These are phyloP conservation scores for Scheffersomyces lignicola DNA, from an alignment of 1,139 yeast genomes.

Conservation along the genomic window DNA sequence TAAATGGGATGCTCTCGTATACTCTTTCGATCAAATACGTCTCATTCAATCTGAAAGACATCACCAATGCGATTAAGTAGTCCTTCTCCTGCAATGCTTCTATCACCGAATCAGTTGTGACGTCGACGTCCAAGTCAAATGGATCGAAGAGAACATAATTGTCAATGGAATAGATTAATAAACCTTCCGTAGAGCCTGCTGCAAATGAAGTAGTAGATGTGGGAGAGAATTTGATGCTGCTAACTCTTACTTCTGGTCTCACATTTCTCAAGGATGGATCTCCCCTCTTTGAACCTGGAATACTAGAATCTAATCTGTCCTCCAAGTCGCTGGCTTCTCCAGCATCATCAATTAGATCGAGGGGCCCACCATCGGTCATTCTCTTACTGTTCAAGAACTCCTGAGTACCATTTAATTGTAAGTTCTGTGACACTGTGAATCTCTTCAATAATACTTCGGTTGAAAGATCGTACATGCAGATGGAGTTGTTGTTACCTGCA, in stretches of 20 bases:
- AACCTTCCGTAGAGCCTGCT: slow-evolving; percentile 94
- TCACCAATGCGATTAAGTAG: slow-evolving; percentile 77
- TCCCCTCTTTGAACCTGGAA: slow-evolving; percentile 91
- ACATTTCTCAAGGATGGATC: slow-evolving; percentile 79
- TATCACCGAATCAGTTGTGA: slow-evolving; percentile 76
- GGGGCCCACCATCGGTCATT: slow-evolving; percentile 75
- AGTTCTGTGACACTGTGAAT: slow-evolving; percentile 82
- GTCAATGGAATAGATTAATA: slow-evolving; percentile 79
- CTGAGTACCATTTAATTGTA: slow-evolving; percentile 88
- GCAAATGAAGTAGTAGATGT: slow-evolving; percentile 85
- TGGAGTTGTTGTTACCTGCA: slow-evolving; percentile 89
- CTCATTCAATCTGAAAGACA: slow-evolving; percentile 94
- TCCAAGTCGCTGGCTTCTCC: slow-evolving; percentile 88
- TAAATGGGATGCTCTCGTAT: slow-evolving; percentile 74
- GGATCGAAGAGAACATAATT: slow-evolving; percentile 83
- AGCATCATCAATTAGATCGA: slow-evolving; percentile 76
- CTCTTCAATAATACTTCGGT: slow-evolving; percentile 83
- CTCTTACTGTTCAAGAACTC: slow-evolving; percentile 75
- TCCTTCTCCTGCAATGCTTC: slow-evolving; percentile 68
- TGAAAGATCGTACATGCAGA: slow-evolving; percentile 85
- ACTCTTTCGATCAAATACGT: slow-evolving; percentile 67
- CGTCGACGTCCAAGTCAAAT: slow-evolving; percentile 88
- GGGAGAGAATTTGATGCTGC: slow-evolving; percentile 81
- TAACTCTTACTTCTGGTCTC: slow-evolving; percentile 80
- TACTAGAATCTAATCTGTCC: slow-evolving; percentile 69